Base-by-base conservation (phyloP, 441 rosid genomes). In the Populus trichocarpa region DNA sequence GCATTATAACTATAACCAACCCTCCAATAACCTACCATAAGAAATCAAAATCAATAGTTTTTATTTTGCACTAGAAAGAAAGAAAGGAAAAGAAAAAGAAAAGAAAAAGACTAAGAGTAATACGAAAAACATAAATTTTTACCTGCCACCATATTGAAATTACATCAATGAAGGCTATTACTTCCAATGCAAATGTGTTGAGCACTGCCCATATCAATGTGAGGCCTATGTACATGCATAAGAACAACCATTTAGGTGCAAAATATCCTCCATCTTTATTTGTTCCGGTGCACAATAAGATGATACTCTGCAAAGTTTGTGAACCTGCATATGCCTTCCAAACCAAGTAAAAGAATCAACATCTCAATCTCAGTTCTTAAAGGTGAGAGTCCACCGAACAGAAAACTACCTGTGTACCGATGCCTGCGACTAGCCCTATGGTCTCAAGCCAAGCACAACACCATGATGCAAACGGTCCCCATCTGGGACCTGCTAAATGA, bases 141-240 rank as follows among this genome's bases (percentile, higher is more conserved):
- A 88, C 94, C 92, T 90, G 94, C 94, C 94, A 90, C 91, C 90
- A 89, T 1, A 90, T 84, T 32, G 92, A 90, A 74, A 90, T 85
- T 2, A 88, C 73, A 83, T 83, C 88, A 67, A 90, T 76, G 77
- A 86, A 77, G 64, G 94, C 94, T 76, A 90, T 82, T 40, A 90
- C 88, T 83, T 83, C 80, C 22, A 90, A 78, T 14, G 92, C 88
- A 46, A 89, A 89, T 10, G 91, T 85, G 83, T 90, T 89, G 77
- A 90, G 91, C 0, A 90, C 64, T 30, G 91, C 94, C 92, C 92
- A 90, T 28, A 89, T 85, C 4, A 89, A 4, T 12, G 86, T 72
- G 42, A 87, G 84, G 12, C 86, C 86, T 4, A 89, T 81, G 59
- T 90, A 90, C 88, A 90, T 89, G 74, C 90, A 83, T 30, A 90